Base-by-base conservation (phyloP, 2,329 filamentous ascomycete species). In the Aspergillus vadensis region DNA sequence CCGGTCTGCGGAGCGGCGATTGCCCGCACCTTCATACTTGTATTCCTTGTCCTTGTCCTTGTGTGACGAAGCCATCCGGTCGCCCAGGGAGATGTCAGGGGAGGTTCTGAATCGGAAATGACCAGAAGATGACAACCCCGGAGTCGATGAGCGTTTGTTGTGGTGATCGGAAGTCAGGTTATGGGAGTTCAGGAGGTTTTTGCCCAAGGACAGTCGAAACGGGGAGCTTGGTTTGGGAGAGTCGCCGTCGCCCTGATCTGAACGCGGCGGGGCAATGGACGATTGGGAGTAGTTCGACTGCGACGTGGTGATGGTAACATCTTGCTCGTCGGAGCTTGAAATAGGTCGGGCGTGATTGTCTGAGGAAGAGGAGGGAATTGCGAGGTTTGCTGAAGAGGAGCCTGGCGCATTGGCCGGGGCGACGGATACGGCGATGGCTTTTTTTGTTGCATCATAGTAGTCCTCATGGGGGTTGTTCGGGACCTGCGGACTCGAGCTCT, bases 151-250 rank as follows among this genome's bases (percentile, higher is more conserved):
- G 19, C 67, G 66, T 61, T 73, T 76, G 27, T 50, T 55, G 10
- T 70, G 69, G 25, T 57, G 59, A 6, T 74, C 73, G 2, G 60
- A 54, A 9, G 67, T 49, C 47, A 66, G 64, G 15, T 63, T 57
- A 58, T 70, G 68, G 1, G 69, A 38, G 49, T 59, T 69, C 32
- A 70, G 61, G 12, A 66, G 41, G n/a, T 67, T 67, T 59, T 74
- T 76, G 8, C 72, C 74, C 58, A 77, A 72, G 2, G 74, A 73
- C 19, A 71, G 66, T 44, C 72, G 71, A 61, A 76, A 77, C 4
- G 75, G 73, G 5, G 76, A 77, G 48, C 57, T 72, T 17, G 72
- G 65, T 61, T 76, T 76, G 14, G 65, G 69, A 7, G 67, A 65
- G 17, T 73, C 70, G 32, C 59, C 59, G 49, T 76, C 69, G n/a